phyloP scores from a whole-genome alignment of 371 early-diverging fungal species.

The Umbelopsis sp. region DNA sequence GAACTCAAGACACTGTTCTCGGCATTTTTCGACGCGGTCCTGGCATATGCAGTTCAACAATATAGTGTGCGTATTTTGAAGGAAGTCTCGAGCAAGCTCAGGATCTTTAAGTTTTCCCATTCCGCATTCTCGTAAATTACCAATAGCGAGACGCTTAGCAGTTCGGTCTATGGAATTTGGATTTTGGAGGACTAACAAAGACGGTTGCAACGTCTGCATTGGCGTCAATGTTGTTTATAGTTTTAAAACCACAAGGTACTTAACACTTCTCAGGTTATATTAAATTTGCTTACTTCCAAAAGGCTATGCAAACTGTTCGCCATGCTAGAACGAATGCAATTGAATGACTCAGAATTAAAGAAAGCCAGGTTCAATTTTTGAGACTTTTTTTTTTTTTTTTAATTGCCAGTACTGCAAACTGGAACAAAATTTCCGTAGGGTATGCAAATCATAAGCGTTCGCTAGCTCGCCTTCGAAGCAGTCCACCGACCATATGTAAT shows the following conservation, averaged over 20 bases:
- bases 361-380: no score
- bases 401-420: no score
- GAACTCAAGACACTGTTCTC: slow-evolving; percentile 12
- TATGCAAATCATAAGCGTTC: background rate
- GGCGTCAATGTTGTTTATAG: no score
- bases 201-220: background rate
- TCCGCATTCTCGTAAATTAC: background rate
- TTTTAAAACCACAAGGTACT: no score
- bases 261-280: no score
- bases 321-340: no score
- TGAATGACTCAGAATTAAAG: no score
- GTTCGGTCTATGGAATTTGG: background rate
- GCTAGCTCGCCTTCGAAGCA: slow-evolving; percentile 12
- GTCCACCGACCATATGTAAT: background rate
- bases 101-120: background rate
- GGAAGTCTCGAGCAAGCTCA: background rate
- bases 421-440: no score
- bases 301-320: no score
- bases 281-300: no score
- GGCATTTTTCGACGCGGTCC: slow-evolving; percentile 6
- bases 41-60: background rate
- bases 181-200: background rate
- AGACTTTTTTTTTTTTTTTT: no score
- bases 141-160: background rate
- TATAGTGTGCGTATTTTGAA: background rate